Evolutionary conservation across 2,329 filamentous ascomycete genomes (phyloP).

Genomic region (Aspergillus transmontanensis): DNA sequence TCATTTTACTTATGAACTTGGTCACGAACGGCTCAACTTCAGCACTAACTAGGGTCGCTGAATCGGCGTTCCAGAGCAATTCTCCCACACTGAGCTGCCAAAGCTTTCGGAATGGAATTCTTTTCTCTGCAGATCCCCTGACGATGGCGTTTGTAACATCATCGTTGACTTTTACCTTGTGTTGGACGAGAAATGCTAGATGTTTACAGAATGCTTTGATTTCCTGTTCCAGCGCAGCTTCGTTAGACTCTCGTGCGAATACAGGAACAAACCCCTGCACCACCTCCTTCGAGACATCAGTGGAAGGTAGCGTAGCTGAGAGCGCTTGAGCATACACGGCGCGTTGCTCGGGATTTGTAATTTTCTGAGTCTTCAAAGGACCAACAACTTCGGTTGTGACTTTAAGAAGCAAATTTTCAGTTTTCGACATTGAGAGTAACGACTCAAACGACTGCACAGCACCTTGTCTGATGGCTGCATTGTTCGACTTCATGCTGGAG

Average conservation of each 20-base stretch:
- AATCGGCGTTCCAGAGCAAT: slow-evolving; percentile 62
- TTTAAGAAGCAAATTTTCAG: slow-evolving; percentile 61
- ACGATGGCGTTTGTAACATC: slow-evolving; percentile 68
- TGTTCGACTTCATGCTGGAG: slow-evolving; percentile 90
- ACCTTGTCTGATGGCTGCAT: slow-evolving; percentile 73
- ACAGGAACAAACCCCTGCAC: slow-evolving; percentile 67
- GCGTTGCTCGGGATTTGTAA: slow-evolving; percentile 82
- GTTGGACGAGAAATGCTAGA: slow-evolving; percentile 63
- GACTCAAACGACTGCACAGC: slow-evolving; percentile 73
- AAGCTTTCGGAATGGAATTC: slow-evolving; percentile 70
- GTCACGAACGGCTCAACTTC: slow-evolving; percentile 52
- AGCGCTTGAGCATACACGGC: slow-evolving; percentile 82
- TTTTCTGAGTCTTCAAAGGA: slow-evolving; percentile 80
- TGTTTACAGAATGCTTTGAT: slow-evolving; percentile 70
- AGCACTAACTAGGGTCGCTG: slow-evolving; percentile 52
- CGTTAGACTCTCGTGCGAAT: slow-evolving; percentile 84
- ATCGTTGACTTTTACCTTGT: slow-evolving; percentile 65
- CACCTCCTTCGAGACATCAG: slow-evolving; percentile 66
- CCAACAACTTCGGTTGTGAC: slow-evolving; percentile 75
- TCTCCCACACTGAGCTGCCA: slow-evolving; percentile 79
- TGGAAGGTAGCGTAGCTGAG: slow-evolving; percentile 62
- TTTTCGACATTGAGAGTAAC: slow-evolving; percentile 66
- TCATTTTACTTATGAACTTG: slow-evolving; percentile 53
- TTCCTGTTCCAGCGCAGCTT: slow-evolving; percentile 76
- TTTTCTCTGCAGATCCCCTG: slow-evolving; percentile 87